A percentile compares a stretch with the other conserved stretches of the same genome.
Evolutionary conservation across 2,329 filamentous ascomycete species (phyloP).

Genomic region (Lachnellula arida): DNA sequence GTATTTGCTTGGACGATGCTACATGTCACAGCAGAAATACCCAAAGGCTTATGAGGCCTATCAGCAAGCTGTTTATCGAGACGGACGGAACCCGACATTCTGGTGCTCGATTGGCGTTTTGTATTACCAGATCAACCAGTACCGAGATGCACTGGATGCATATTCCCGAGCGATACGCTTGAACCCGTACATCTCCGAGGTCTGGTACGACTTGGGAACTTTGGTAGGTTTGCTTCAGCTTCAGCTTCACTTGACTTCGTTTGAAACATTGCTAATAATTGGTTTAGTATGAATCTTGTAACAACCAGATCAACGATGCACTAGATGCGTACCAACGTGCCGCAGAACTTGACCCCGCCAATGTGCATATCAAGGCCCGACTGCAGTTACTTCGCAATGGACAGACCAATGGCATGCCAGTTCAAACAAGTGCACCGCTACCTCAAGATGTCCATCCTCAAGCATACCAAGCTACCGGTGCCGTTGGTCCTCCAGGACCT

Average conservation of each 20-base stretch:
- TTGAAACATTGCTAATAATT: conserved; percentile 22
- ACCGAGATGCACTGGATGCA: conserved; percentile 93
- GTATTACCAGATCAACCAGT: conserved; percentile 99
- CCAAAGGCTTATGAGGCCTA: conserved; percentile 98
- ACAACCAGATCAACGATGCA: conserved; percentile 96
- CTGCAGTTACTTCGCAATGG: conserved; percentile 84
- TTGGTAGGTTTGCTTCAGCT: conserved; percentile 58
- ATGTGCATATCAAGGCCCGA: conserved; percentile 94
- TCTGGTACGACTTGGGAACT: conserved; percentile 98
- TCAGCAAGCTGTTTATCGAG: conserved; percentile 96
- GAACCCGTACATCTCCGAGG: conserved; percentile 97
- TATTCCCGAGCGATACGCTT: conserved; percentile 94
- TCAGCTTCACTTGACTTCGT: conserved; percentile 14
- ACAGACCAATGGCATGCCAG: conserved; percentile 64
- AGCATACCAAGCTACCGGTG: conserved; percentile 79
- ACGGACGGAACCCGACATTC: conserved; percentile 96
- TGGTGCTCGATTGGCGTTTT: conserved; percentile 99
- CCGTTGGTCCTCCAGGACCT: conserved; percentile 78
- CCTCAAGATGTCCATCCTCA: conserved; percentile 96
- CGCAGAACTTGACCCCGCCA: conserved; percentile 86
- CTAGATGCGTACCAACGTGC: conserved; percentile 93
- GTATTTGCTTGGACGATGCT: conserved; percentile 95
- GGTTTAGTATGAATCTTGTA: conserved; percentile 87
- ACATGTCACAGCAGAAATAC: conserved; percentile 99
- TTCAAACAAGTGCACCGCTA: conserved; percentile 73